Evolutionary conservation across 2,329 filamentous ascomycete species (phyloP).

Genomic region (Aspergillus carbonarius): DNA sequence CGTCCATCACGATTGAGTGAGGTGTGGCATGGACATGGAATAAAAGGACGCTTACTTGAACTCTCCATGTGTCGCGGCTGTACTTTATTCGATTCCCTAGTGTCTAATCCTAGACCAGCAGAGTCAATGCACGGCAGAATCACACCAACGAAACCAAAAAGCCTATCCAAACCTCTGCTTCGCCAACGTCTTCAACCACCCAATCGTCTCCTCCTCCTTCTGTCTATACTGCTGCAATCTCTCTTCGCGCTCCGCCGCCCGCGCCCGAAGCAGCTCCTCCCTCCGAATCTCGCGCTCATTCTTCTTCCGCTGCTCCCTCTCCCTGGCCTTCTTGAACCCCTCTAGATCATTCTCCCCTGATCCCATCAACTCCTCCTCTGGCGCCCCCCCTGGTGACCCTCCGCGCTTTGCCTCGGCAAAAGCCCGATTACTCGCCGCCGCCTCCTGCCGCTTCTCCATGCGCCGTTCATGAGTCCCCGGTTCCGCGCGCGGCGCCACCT

Average conservation of each 20-base stretch:
- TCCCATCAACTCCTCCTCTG: slow-evolving; percentile 73
- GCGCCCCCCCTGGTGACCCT: slow-evolving; percentile 63
- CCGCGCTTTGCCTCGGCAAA: slow-evolving; percentile 62
- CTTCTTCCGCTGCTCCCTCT: slow-evolving; percentile 69
- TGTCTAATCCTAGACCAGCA: not conserved
- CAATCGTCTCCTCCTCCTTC: slow-evolving; percentile 82
- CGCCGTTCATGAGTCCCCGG: slow-evolving; percentile 77
- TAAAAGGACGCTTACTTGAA: no score
- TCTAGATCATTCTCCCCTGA: slow-evolving; percentile 60
- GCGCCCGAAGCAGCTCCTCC: slow-evolving; percentile 76
- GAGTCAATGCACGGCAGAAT: not conserved
- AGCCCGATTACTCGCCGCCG: slow-evolving; percentile 68
- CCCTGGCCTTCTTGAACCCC: slow-evolving; percentile 64
- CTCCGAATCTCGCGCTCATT: slow-evolving; percentile 78
- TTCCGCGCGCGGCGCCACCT: slow-evolving; percentile 78
- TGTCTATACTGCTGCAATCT: slow-evolving; percentile 65
- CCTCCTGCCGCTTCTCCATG: slow-evolving; percentile 78
- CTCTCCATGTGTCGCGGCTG: no score
- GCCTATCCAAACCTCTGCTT: slow-evolving; percentile 68
- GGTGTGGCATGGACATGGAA: no score
- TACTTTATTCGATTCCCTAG: not conserved
- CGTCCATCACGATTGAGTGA: no score
- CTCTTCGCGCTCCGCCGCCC: slow-evolving; percentile 77
- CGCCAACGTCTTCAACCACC: slow-evolving; percentile 75
- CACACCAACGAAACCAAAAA: not conserved